A percentile compares a stretch with the other conserved stretches of the same genome.
Evolutionary conservation across 2,329 filamentous ascomycete genomes (phyloP).

Genomic region (Aspergillus luchuensis): DNA sequence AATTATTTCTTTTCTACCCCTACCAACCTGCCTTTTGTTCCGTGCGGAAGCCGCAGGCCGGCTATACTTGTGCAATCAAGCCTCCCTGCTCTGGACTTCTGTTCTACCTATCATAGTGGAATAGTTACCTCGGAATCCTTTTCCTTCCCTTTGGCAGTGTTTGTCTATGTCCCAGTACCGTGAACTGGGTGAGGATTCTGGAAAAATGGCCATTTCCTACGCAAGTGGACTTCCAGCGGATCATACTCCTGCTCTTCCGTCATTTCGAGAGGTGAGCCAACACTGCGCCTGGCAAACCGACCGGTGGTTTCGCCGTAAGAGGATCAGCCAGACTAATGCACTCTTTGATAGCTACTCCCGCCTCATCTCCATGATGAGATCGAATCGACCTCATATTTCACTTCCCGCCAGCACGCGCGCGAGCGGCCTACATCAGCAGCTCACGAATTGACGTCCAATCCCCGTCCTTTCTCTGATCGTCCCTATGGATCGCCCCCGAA

Average conservation of each 20-base stretch:
- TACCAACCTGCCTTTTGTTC: background rate
- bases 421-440: constrained; percentile 33
- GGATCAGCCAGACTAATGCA: constrained; percentile 12
- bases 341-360: constrained; percentile 37
- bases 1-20: background rate
- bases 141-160: background rate
- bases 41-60: constrained; percentile 22
- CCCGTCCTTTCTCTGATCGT: constrained; percentile 32
- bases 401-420: constrained; percentile 30
- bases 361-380: constrained; percentile 47
- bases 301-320: background rate
- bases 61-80: constrained; percentile 19
- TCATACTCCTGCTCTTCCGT: constrained; percentile 39
- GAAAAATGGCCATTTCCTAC: constrained; percentile 44
- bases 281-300: background rate
- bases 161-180: constrained; percentile 42
- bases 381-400: constrained; percentile 41
- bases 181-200: constrained; percentile 36
- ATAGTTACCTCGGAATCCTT: constrained; percentile 8
- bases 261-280: constrained; percentile 41
- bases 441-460: constrained; percentile 34
- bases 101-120: constrained; percentile 1
- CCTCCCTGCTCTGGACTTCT: background rate
- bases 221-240: constrained; percentile 36
- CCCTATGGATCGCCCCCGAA: constrained; percentile 24